Evolutionary conservation across 345 rosid genomes (phyloP).

Genomic region (Salix purpurea): DNA sequence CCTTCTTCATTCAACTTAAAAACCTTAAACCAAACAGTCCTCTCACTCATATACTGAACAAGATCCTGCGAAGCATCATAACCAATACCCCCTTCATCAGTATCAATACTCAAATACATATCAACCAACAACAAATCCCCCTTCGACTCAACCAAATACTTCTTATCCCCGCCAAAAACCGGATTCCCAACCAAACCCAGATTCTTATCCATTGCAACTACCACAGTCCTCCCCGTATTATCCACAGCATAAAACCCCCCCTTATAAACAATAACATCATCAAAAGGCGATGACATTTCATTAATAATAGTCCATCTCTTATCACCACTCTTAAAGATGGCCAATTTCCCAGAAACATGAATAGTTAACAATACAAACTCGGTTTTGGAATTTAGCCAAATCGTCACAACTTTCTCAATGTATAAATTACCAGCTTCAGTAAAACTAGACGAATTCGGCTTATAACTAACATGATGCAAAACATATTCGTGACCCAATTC

Average conservation of each 20-base stretch:
- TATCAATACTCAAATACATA: conserved; percentile 69
- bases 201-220: conserved; percentile 39
- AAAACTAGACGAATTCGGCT: conserved; percentile 6
- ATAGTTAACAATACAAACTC: conserved; percentile 70
- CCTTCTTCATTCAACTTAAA: conserved; percentile 44
- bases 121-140: conserved; percentile 74
- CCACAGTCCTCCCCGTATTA: conserved; percentile 58
- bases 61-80: conserved; percentile 36
- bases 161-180: conserved; percentile 83
- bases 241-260: conserved; percentile 75
- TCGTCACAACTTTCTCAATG: conserved; percentile 71
- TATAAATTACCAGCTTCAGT: conserved; percentile 42
- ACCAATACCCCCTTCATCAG: conserved; percentile 24
- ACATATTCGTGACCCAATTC: conserved; percentile 71
- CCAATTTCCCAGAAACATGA: conserved; percentile 86
- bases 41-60: conserved; percentile 49
- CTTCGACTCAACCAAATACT: conserved; percentile 71
- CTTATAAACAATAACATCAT: conserved; percentile 61
- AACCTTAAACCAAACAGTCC: conserved; percentile 69
- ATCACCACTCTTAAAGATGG: conserved; percentile 55
- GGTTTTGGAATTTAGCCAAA: conserved; percentile 26
- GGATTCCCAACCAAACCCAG: conserved; percentile 38
- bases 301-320: conserved; percentile 60
- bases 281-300: conserved; percentile 80
- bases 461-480: conserved; percentile 44